Base-by-base conservation (phyloP, 148 eudicot species). In the Gaultheria prostrata region DNA sequence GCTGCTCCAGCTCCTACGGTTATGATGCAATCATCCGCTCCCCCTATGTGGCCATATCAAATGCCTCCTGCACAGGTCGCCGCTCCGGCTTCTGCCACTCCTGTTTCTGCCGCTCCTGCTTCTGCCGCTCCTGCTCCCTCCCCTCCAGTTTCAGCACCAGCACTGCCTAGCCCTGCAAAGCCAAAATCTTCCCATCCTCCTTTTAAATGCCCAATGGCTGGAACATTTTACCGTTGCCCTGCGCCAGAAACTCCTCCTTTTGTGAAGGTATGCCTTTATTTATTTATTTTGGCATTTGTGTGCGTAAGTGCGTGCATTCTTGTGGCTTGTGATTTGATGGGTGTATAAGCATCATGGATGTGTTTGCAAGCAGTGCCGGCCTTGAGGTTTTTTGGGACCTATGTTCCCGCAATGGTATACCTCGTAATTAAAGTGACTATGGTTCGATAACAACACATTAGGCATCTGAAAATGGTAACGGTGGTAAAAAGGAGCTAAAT, bases 151-250 rank as follows among this genome's bases (percentile, higher is more conserved):
- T 51, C 90, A 77, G 53, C 86, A 43, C 86, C 86, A 80, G 84
- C 87, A 26, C 84, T 71, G 4, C 84, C 90, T 30, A 74, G 85
- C 59, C 87, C 90, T 77, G 65, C 87, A 72, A 87, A 86, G 48
- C 87, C 90, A 28, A 84, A 83, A 83, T 90, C 92, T 3, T 86
- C 91, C 28, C 91, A 85, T 75, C 89, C 92, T 57, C 92, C 92
- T 46, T 24, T 90, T 45, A 90, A 89, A 77, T 90, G 91, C 81
- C 92, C 92, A 71, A 90, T 90, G 92, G 92, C 92, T 48, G 92
- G 92, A 76, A 90, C 85, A 80, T 86, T 90, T 43, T 90, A 90
- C 57, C 91, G 92, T 15, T 78, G 67, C 61, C 86, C 92, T 28
- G 89, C 91, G 6, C 92, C 91, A 46, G 91, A 90, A 26, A 85